Base-by-base conservation (phyloP, 345 rosid genomes). In the Melastoma malabathricum region DNA sequence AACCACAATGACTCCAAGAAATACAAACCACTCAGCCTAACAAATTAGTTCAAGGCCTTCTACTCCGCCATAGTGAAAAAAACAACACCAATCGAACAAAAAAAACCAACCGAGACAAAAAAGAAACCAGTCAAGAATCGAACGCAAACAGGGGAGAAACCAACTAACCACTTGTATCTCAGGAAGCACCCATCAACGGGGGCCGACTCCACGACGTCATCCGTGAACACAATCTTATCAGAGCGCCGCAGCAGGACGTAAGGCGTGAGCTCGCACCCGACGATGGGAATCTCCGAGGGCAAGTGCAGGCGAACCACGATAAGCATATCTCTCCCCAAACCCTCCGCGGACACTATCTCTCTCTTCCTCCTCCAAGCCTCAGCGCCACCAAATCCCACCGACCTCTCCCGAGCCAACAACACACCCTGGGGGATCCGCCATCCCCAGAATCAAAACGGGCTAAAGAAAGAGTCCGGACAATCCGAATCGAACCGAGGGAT, bases 201-300 rank as follows among this genome's bases (percentile, higher is more conserved):
- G 47, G 87, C 76, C 5, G 83, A 72, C 76, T 90, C 98, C 0
- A 85, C 72, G 13, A 86, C 85, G 72, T 90, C 98, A 17, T 87
- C 93, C 55, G 83, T 70, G 51, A 73, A 55, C 43, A 61, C 57
- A 23, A 71, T 38, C 65, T 73, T 80, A 56, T 88, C 84, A 2
- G 86, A 84, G 18, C 85, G 92, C 55, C 88, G 79, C 48, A 86
- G 56, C 23, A 86, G 83, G 20, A 90, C 92, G 64, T 86, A 84
- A 45, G 98, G 98, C 63, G 98, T 78, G 50, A 90, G 73, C 75
- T 90, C 96, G 50, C 96, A 84, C 71, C 98, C 98, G 60, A 90
- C 98, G 62, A 86, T 84, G 55, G 98, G 98, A 13, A 86, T 86
- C 67, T 90, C 98, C 64, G 98, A 86, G 41, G 96, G 94, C 64